Conservation (phyloP, 352 stramenopile genomes). For the Phytopythium cucurbitacearum region DNA sequence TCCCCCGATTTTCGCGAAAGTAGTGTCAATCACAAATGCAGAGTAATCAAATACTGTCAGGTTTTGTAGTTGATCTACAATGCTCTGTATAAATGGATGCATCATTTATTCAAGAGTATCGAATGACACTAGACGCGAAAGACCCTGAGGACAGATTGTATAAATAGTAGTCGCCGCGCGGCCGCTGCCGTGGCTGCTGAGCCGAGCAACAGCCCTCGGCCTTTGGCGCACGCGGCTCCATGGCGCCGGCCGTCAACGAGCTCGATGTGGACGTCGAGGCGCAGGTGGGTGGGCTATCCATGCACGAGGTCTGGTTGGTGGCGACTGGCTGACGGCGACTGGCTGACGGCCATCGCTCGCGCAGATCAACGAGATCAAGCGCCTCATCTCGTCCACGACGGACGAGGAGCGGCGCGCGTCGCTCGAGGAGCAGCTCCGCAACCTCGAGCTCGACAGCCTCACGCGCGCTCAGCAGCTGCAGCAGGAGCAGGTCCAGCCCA, state of each 20-base stretch:
- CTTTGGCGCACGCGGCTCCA: constrained; percentile 7
- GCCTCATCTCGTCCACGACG: constrained; percentile 66
- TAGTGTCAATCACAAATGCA: too few relatives aligned
- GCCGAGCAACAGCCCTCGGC: neutral
- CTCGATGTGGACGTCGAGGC: constrained; percentile 64
- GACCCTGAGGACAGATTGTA: too few relatives aligned
- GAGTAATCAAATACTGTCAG: too few relatives aligned
- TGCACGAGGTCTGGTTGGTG: neutral
- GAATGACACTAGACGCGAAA: too few relatives aligned
- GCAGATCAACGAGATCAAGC: constrained; percentile 76
- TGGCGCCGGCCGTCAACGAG: constrained; percentile 63
- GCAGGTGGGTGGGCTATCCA: constrained; percentile 26
- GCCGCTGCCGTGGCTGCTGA: neutral
- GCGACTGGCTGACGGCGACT: neutral
- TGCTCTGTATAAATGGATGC: too few relatives aligned
- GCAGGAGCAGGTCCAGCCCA: constrained; percentile 7
- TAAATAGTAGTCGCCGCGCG: neutral
- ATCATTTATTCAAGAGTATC: too few relatives aligned
- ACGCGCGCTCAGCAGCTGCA: constrained; percentile 31
- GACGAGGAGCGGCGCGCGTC: constrained; percentile 47
- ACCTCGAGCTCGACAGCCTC: constrained; percentile 56
- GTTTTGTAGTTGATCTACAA: too few relatives aligned
- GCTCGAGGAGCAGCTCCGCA: constrained; percentile 65
- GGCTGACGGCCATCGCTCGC: neutral
- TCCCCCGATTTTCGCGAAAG: too few relatives aligned